A percentile compares a stretch with the other conserved stretches of the same genome.
Evolutionary conservation across 1,284 basidiomycete species (phyloP).

Genomic region (Heliocybe sulcata): DNA sequence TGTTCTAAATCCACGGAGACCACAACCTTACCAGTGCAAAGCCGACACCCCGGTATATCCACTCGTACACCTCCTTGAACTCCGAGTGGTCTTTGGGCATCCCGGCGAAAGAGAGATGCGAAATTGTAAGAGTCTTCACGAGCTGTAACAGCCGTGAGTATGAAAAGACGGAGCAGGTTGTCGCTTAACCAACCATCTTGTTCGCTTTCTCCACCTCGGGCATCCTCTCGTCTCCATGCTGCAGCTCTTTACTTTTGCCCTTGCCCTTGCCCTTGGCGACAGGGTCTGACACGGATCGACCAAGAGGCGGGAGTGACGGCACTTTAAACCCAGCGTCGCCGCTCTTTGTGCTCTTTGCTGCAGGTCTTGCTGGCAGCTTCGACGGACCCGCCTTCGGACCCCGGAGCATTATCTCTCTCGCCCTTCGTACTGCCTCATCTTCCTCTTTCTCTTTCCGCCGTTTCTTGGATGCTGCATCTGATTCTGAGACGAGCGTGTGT

Average conservation of each 20-base stretch:
- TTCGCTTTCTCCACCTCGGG: conserved; percentile 31
- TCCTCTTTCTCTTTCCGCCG: conserved; percentile 12
- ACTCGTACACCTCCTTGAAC: conserved; percentile 50
- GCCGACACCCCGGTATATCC: conserved; percentile 43
- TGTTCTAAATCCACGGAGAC: not conserved
- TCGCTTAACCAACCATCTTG: conserved; percentile 25
- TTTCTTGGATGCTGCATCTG: conserved; percentile 17
- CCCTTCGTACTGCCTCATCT: conserved; percentile 21
- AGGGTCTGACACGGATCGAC: too few species aligned
- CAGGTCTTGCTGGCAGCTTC: conserved; percentile 16
- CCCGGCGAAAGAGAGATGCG: conserved; percentile 29
- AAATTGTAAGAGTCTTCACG: conserved; percentile 35
- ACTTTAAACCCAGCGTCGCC: conserved; percentile 25
- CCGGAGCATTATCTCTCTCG: conserved; percentile 28
- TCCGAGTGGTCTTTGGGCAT: conserved; percentile 51
- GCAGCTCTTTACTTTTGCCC: conserved; percentile 18
- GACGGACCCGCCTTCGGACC: conserved; percentile 19
- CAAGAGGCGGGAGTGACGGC: conserved; percentile 18
- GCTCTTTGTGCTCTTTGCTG: too few species aligned
- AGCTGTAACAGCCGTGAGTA: conserved; percentile 20
- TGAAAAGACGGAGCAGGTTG: not conserved
- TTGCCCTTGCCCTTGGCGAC: conserved; percentile 12
- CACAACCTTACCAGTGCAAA: conserved; percentile 43
- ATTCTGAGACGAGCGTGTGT: conserved; percentile 22
- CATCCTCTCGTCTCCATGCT: conserved; percentile 10